Percentiles rank a stretch among this genome's conserved stretches.
These are phyloP conservation scores for Candida frijolesensis DNA, from an alignment of 1,139 yeast genomes.

Conservation along the genomic window DNA sequence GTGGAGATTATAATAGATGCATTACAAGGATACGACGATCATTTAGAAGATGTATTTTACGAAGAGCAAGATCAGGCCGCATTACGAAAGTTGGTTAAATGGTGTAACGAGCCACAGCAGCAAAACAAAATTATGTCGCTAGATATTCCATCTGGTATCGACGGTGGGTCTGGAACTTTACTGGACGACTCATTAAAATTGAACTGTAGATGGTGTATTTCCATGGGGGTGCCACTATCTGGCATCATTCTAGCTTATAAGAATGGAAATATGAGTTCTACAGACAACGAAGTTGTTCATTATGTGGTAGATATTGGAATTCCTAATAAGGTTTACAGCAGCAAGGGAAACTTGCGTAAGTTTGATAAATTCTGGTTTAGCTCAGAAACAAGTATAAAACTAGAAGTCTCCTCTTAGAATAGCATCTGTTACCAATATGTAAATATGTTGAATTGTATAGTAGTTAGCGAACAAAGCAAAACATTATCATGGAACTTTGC, in stretches of 20 bases:
- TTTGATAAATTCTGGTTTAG: conserved; percentile 49
- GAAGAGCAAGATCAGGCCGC: conserved; percentile 42
- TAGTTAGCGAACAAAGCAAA: not conserved
- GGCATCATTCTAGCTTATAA: conserved; percentile 66
- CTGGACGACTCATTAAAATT: conserved; percentile 34
- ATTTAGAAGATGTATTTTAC: conserved; percentile 52
- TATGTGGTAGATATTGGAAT: conserved; percentile 76
- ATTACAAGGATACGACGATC: conserved; percentile 79
- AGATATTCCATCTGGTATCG: conserved; percentile 84
- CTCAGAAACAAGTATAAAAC: conserved; percentile 35
- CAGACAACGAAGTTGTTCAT: conserved; percentile 43
- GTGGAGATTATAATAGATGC: conserved; percentile 81
- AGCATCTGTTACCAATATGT: not conserved
- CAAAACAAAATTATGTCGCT: conserved; percentile 62
- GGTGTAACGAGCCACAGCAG: conserved; percentile 65
- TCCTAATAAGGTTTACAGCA: conserved; percentile 52
- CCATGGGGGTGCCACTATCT: conserved; percentile 74
- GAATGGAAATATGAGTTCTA: conserved; percentile 36
- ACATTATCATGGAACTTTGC: no score
- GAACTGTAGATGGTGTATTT: conserved; percentile 56
- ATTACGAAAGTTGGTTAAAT: conserved; percentile 53
- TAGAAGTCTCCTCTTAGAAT: conserved; percentile 21
- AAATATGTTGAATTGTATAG: not conserved
- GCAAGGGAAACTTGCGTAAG: conserved; percentile 43
- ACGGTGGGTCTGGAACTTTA: conserved; percentile 76